A percentile compares a stretch with the other conserved stretches of the same genome.
These are phyloP conservation scores for Salicornia ramosissima DNA, from an alignment of 148 eudicot species.

Conservation along the genomic window DNA sequence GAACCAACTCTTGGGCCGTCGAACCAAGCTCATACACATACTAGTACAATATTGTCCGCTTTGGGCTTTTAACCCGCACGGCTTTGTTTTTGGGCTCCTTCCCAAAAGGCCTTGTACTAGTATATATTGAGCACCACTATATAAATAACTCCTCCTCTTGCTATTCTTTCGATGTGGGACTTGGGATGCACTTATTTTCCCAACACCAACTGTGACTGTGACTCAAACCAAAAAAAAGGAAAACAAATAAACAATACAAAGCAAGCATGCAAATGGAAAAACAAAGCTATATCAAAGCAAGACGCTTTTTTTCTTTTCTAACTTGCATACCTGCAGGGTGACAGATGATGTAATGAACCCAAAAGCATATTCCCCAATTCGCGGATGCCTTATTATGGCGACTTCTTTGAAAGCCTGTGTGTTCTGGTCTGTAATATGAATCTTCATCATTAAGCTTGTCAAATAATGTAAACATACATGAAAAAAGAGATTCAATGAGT, in stretches of 20 bases:
- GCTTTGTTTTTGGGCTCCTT: no score
- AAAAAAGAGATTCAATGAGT: constrained; percentile 10
- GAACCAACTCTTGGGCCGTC: no score
- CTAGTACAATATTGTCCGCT: no score
- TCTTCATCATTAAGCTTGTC: constrained; percentile 2
- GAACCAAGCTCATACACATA: no score
- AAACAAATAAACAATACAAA: neutral
- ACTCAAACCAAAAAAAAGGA: no score
- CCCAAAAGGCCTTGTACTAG: no score
- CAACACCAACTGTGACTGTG: no score
- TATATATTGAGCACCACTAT: no score
- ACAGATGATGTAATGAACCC: constrained; percentile 87
- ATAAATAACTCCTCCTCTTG: no score
- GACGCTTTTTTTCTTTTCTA: neutral
- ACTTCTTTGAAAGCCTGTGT: constrained; percentile 81
- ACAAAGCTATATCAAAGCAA: neutral
- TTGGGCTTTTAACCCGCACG: no score
- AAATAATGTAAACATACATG: neutral
- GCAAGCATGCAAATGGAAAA: neutral
- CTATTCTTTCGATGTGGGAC: no score
- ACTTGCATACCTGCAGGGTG: constrained; percentile 52
- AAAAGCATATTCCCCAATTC: constrained; percentile 82
- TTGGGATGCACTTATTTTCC: no score
- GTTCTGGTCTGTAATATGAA: constrained; percentile 55
- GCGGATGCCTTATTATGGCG: constrained; percentile 80